A percentile compares a stretch with the other conserved stretches of the same genome.
phyloP scores from a whole-genome alignment of 176 grass and related monocot species.

The Hordeum marinum region DNA sequence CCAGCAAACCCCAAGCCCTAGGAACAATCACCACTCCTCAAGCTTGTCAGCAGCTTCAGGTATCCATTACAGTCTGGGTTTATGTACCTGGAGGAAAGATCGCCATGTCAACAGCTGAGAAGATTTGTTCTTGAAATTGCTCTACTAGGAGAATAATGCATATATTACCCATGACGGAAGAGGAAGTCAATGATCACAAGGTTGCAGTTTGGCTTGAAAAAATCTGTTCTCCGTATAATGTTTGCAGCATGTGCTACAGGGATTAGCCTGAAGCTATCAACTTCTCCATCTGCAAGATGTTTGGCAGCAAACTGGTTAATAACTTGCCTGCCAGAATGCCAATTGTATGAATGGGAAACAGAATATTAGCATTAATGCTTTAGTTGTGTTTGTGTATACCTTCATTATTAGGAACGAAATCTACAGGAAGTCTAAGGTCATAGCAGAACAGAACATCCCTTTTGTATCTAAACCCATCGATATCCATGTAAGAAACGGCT shows the following conservation, averaged over 20 bases:
- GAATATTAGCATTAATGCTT: background rate
- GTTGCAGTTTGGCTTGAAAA: constrained; percentile 79
- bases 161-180: constrained; percentile 73
- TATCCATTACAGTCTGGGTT: constrained; percentile 61
- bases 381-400: constrained; percentile 22
- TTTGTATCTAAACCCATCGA: constrained; percentile 83
- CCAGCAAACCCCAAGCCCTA: constrained; percentile 16
- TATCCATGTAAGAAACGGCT: constrained; percentile 76
- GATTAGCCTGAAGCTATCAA: constrained; percentile 88
- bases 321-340: background rate
- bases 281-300: constrained; percentile 65
- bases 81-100: constrained; percentile 53
- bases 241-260: constrained; percentile 62
- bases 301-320: background rate
- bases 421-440: constrained; percentile 69
- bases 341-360: background rate
- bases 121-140: background rate
- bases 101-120: constrained; percentile 10
- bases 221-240: constrained; percentile 55
- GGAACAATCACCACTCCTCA: constrained; percentile 79
- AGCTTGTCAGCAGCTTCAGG: constrained; percentile 63
- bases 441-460: constrained; percentile 97
- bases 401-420: constrained; percentile 84
- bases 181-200: constrained; percentile 84
- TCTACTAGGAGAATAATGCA: background rate